Base-by-base conservation (phyloP, 371 early-diverging fungal genomes). In the Mortierella sp. region DNA sequence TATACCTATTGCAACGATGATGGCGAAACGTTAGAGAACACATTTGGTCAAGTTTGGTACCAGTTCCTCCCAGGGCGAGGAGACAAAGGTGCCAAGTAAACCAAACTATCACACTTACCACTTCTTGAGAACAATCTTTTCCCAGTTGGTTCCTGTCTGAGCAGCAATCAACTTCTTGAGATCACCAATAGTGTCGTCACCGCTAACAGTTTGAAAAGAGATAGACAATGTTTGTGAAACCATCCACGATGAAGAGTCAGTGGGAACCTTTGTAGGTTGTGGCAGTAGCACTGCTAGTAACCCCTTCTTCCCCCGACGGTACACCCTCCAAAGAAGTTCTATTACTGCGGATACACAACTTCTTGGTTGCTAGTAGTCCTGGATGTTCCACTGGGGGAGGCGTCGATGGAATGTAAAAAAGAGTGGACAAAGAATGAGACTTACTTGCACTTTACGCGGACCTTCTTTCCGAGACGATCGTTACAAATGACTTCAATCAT, bases 381-480 rank as follows among this genome's bases (percentile, higher is more conserved):
- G 37, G 9, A 37, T 57, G 21, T 52, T n/a, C 18, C 4, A 57
- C 30, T 45, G 64, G 23, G 16, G 57, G 56, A 23, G 11, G 9
- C 4, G 47, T 26, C 9, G 57, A 52, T 19, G 28, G 50, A 9
- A 18, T 19, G 1, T 37, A 52, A 55, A 15, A n/a, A 29, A 19
- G 16, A 21, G 68, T n/a, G 50, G 19, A n/a, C 18, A 16, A 14
- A 0, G n/a, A 57, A 14, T 16, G 55, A 28, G 15, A 81, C 87
- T 61, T 88, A 91, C 92, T 92, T 88, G 90, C 94, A 94, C 81
- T 96, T 96, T 53, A 98, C 96, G 30, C 96, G 85, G 52, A 95
- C 95, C 74, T 96, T 96, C 82, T 96, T 96, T 23, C 98, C 98
- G 28, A 96, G 86, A 70, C 98, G 91, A 84, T 98, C 98, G 86